Conservation (phyloP, 805 yeast species). For the Jamesozyma piceae region DNA sequence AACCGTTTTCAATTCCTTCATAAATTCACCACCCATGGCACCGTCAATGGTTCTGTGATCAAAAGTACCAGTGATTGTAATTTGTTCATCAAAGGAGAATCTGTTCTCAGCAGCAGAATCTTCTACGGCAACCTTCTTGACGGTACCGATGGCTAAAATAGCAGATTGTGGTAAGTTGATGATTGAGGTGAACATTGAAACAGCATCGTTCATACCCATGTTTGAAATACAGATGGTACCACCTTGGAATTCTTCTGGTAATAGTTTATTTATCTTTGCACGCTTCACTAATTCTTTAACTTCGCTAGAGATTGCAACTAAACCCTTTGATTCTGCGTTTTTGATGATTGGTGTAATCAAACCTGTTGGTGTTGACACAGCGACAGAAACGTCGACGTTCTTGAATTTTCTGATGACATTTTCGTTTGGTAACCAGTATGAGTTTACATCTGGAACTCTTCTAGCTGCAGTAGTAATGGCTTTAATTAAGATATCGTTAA, state of each 20-base stretch:
- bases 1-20: constrained; percentile 82
- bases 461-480: constrained; percentile 85
- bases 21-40: constrained; percentile 94
- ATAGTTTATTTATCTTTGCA: constrained; percentile 87
- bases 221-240: constrained; percentile 98
- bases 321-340: constrained; percentile 81
- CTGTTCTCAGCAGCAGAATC: constrained; percentile 88
- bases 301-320: constrained; percentile 68
- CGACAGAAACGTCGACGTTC: constrained; percentile 93
- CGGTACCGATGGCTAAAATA: constrained; percentile 89
- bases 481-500: constrained; percentile 89
- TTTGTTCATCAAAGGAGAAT: constrained; percentile 81
- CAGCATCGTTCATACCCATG: constrained; percentile 98
- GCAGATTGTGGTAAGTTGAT: constrained; percentile 96
- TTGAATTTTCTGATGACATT: constrained; percentile 86
- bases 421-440: constrained; percentile 85
- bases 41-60: constrained; percentile 98
- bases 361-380: constrained; percentile 97
- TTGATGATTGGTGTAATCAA: constrained; percentile 92
- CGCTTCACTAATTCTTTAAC: constrained; percentile 91
- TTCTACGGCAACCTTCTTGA: constrained; percentile 85
- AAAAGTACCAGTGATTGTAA: constrained; percentile 90
- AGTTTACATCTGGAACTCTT: constrained; percentile 89
- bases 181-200: constrained; percentile 85
- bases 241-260: constrained; percentile 97